phyloP scores from a whole-genome alignment of 805 yeast species.

The Komagataella kurtzmanii region DNA sequence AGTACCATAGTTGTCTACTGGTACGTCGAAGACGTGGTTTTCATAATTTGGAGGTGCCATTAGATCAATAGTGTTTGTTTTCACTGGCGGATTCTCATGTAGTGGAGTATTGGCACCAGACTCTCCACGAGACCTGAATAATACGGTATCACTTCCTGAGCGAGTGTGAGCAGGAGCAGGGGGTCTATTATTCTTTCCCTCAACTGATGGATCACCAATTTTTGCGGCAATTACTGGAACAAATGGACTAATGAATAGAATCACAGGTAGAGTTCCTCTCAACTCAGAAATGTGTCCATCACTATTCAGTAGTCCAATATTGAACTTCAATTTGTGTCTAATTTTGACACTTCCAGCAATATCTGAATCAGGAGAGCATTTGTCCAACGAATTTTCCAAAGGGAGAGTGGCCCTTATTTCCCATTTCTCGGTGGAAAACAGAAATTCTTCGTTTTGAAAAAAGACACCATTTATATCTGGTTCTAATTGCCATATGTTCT shows the following conservation, averaged over 20 bases:
- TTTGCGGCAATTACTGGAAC: constrained; percentile 46
- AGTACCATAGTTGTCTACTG: constrained; percentile 20
- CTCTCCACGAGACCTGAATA: neutral
- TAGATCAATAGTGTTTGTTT: constrained; percentile 25
- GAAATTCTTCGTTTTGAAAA: constrained; percentile 15
- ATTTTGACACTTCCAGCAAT: constrained; percentile 60
- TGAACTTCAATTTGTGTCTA: constrained; percentile 78
- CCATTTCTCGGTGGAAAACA: constrained; percentile 53
- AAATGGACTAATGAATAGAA: constrained; percentile 44
- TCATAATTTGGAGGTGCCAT: constrained; percentile 84
- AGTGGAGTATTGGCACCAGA: neutral
- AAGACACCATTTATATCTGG: constrained; percentile 24
- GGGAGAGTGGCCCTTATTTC: constrained; percentile 45
- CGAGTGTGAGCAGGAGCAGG: neutral
- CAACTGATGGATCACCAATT: neutral
- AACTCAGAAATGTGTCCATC: constrained; percentile 91
- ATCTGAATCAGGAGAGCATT: constrained; percentile 81
- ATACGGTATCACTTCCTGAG: neutral
- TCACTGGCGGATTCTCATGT: constrained; percentile 7
- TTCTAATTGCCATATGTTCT: constrained; percentile 20
- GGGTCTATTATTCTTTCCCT: neutral
- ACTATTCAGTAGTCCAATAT: constrained; percentile 65
- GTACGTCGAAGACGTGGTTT: constrained; percentile 67
- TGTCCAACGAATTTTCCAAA: constrained; percentile 61
- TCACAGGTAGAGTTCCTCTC: constrained; percentile 79